These are phyloP conservation scores for Carex pumila DNA, from an alignment of 176 grass and related monocot species.

Conservation along the genomic window DNA sequence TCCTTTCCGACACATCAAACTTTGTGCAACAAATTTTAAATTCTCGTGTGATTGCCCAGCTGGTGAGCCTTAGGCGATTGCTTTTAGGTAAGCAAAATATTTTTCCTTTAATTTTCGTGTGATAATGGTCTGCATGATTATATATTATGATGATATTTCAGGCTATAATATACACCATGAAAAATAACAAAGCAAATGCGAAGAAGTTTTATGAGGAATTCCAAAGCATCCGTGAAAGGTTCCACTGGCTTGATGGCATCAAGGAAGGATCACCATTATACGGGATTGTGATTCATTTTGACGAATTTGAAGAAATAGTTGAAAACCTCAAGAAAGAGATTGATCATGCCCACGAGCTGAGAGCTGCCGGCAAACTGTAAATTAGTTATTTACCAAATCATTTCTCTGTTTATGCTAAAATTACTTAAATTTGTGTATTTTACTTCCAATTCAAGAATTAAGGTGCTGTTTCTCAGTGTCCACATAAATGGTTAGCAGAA, in stretches of 20 bases:
- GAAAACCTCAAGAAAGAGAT: background rate
- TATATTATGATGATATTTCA: background rate
- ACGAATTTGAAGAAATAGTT: background rate
- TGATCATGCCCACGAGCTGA: background rate
- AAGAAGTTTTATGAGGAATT: background rate
- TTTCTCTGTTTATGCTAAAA: background rate
- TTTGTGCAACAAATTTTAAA: too few relatives aligned
- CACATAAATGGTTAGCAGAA: background rate
- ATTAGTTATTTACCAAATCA: background rate
- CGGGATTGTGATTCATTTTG: background rate
- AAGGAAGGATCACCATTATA: background rate
- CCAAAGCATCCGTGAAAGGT: background rate
- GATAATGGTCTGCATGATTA: background rate
- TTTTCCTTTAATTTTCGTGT: too few relatives aligned
- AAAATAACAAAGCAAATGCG: background rate
- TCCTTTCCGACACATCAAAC: too few relatives aligned
- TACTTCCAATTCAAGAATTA: background rate
- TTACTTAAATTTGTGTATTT: background rate
- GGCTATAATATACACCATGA: conserved; percentile 1
- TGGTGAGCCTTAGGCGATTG: too few relatives aligned
- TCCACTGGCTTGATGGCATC: background rate
- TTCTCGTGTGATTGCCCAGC: too few relatives aligned
- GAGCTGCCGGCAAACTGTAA: background rate
- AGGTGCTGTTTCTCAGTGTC: background rate
- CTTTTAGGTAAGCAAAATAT: too few relatives aligned